Percentiles rank a stretch among this genome's conserved stretches.
Conservation (phyloP, 768 basidiomycete species). For the Hygrocybe punicea region DNA sequence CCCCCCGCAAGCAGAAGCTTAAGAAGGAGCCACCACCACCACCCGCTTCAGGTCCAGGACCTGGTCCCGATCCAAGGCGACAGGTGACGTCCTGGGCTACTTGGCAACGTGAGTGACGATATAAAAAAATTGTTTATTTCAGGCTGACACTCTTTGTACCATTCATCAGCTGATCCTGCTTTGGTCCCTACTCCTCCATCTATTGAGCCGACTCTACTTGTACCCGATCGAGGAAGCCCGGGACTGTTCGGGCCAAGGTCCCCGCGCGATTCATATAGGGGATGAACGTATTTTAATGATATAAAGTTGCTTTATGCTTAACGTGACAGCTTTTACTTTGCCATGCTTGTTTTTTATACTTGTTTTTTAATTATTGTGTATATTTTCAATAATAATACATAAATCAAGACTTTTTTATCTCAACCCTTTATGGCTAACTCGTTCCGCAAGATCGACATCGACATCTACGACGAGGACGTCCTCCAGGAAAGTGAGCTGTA, state of each 20-base stretch:
- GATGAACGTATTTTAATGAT: background rate
- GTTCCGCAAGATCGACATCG: constrained; percentile 93
- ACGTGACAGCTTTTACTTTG: too few relatives aligned
- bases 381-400: too few relatives aligned
- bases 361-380: too few relatives aligned
- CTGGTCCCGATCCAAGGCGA: constrained; percentile 41
- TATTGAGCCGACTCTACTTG: constrained; percentile 54
- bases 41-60: constrained; percentile 33
- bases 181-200: constrained; percentile 60
- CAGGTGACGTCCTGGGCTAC: constrained; percentile 55
- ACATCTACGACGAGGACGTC: constrained; percentile 88
- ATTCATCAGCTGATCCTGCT: constrained; percentile 52
- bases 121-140: background rate
- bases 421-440: constrained; percentile 24
- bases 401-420: too few relatives aligned
- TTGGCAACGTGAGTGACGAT: constrained; percentile 58
- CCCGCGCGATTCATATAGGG: constrained; percentile 39
- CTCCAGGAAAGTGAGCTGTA: constrained; percentile 83
- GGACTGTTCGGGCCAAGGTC: constrained; percentile 79
- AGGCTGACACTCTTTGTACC: constrained; percentile 6
- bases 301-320: constrained; percentile 11
- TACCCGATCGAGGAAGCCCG: constrained; percentile 55
- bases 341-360: too few relatives aligned
- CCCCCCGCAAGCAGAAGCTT: constrained; percentile 38
- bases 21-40: constrained; percentile 43